Base-by-base conservation (phyloP, 2,329 filamentous ascomycete species). In the Fusarium odoratissimum region DNA sequence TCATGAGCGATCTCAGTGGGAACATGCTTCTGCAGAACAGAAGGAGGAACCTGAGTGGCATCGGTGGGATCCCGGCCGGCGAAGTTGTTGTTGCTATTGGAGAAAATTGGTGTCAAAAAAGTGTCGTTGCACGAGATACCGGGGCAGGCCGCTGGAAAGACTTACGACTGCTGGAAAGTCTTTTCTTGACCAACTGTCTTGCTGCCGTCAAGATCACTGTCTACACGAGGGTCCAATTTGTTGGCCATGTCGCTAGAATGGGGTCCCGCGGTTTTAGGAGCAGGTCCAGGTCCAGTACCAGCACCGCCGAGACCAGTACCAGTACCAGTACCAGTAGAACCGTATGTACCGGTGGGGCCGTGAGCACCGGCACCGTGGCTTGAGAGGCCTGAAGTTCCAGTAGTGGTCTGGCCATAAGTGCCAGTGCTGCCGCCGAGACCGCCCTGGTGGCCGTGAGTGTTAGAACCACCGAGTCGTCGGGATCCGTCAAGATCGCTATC, bases 1-100 rank as follows among this genome's bases (percentile, higher is more conserved):
- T 79, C 83, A 58, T 89, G 87, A 49, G 82, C 79, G n/a, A 87
- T 76, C 3, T 76, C 59, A 1, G 87, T 85, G 4, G 80, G 87
- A 41, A 88, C 68, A 49, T 85, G 82, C 74, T 85, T 80, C 54
- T 81, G 81, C 66, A 90, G 49, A 1, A 87, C 84, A 4, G 88
- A 90, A 9, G 88, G 88, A 3, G 88, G 87, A 0, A 89, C 88
- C 75, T 90, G 87, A 0, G 88, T 81, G 3, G 88, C 88, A 69
- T 90, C 88, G 23, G 83, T 86, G 8, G 87, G 87, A 51, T 90
- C 87, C 68, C 80, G 81, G 55, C 75, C 40, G 9, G 69, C 60
- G 33, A 57, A 68, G 30, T 71, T 40, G 48, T 31, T 62, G 59
- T 68, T 67, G 51, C 75, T 78, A 57, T 40, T 37, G 31, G 44